Base-by-base conservation (phyloP, 306 rosid species). In the Lathyrus sativus region DNA sequence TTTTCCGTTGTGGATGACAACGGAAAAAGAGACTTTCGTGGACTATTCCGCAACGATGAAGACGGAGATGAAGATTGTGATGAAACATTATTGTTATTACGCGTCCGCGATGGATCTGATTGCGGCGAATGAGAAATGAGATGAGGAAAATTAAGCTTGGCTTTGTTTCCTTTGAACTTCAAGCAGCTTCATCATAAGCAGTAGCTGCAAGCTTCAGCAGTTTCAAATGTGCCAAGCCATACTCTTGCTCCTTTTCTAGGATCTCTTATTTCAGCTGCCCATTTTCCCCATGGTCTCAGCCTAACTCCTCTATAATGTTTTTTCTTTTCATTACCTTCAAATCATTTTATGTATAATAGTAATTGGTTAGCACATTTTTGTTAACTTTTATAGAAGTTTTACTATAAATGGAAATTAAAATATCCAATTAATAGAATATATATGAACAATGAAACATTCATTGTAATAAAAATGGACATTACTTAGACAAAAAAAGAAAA, bases 251-350 rank as follows among this genome's bases (percentile, higher is more conserved):
- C 84, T 15, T 83, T 83, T 33, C 68, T 74, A 12, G 87, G 87
- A 72, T 83, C 87, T 56, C 87, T 75, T 54, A 83, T 83, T 68
- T 83, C 87, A 3, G 87, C 87, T 33, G 87, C 87, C 80, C 84
- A 83, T 29, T 80, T 80, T 0, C 87, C 87, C 87, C 85, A 83
- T 1, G 87, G 87, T 51, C 87, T 77, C 9, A 77, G 84, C 66
- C 87, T 74, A 0, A 83, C 87, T 2, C 87, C 87, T 57, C 87
- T 77, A 67, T 83, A 83, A 60, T 80, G 84, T 63, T 71, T 75
- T 41, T 68, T 80, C 49, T 65, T 78, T 9, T 24, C 69, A 39
- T 62, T 62, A 43, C 67, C 67, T 61, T 38, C 14, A 17, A 61
- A 61, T 37, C 10, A 61, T 26, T 26, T 55, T 26, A 11, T 26